Base-by-base conservation (phyloP, 2,329 filamentous ascomycete genomes). In the Aspergillus ustus region DNA sequence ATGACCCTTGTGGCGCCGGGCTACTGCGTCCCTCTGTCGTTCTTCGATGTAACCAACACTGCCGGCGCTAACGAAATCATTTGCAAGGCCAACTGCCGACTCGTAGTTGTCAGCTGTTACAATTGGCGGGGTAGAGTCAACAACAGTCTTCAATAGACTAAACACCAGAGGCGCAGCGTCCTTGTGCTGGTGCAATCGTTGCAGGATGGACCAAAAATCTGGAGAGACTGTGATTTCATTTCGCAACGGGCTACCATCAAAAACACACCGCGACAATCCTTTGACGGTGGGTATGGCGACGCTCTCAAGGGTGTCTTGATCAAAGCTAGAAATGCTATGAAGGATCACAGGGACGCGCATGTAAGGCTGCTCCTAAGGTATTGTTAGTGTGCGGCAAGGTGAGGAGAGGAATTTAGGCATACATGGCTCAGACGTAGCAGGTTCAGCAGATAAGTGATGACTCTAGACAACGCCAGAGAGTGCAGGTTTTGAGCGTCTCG, bases 21-120 rank as follows among this genome's bases (percentile, higher is more conserved):
- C 71, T 55, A 80, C 75, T 45, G 78, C 82, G 64, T 92, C 90
- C 58, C 84, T 81, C 66, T 87, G 85, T 67, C 92, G 89, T 74
- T 96, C 90, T 40, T 88, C 82, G 3, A 85, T 78, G 9, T 89
- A 87, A 7, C 89, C 90, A 9, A 93, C 82, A 67, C 89, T 91
- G 50, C 90, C 93, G 29, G 91, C 90, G 7, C 90, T 91, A 3
- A 95, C 92, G 77, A 98, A 98, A 63, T 94, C 91, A 69, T 96
- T 96, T 25, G 97, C 85, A 22, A 99, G 82, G 31, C 85, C 84
- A 58, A 99, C 89, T 3, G 91, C 91, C 22, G 92, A 89, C 73
- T 97, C 93, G 70, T 98, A 99, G 69, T 99, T 99, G 73, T 98
- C 95, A 25, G 93, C 92, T 62, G 93, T 94, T 54, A 99, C 91